Percentiles rank a stretch among this genome's conserved stretches.
These are phyloP conservation scores for Lolium multiflorum DNA, from an alignment of 176 grass and related monocot species.

Conservation along the genomic window DNA sequence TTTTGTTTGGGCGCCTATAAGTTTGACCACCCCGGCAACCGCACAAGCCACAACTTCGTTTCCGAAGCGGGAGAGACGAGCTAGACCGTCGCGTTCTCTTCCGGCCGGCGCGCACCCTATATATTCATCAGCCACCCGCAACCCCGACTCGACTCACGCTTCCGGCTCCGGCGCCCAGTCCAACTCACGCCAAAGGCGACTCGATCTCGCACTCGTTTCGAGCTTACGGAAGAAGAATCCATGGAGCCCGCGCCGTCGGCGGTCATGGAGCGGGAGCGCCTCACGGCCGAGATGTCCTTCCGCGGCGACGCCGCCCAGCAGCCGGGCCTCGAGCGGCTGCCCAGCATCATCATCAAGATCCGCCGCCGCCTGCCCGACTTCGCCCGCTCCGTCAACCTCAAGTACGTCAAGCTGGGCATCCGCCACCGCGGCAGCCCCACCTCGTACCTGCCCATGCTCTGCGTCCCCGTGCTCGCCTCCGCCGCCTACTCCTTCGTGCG, in stretches of 20 bases:
- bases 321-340: conserved; percentile 2
- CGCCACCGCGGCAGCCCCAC: conserved; percentile 60
- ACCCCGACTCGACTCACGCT: conserved; percentile 37
- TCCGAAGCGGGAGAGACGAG: not conserved
- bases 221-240: not conserved
- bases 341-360: conserved; percentile 80
- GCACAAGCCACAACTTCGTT: not conserved
- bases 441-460: conserved; percentile 46
- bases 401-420: conserved; percentile 75
- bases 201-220: not conserved
- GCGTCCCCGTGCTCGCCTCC: conserved; percentile 53
- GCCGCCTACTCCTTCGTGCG: conserved; percentile 53
- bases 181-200: conserved; percentile 45
- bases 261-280: conserved; percentile 71
- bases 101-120: not conserved
- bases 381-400: conserved; percentile 73
- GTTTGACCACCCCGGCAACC: conserved; percentile 31
- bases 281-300: conserved; percentile 79
- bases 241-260: conserved; percentile 47
- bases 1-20: conserved; percentile 25
- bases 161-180: conserved; percentile 18
- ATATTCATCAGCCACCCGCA: conserved; percentile 30
- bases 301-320: not conserved
- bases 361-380: conserved; percentile 73
- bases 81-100: not conserved